These are phyloP conservation scores for Aspergillus terreus DNA, from an alignment of 2,329 filamentous ascomycete genomes.

Conservation along the genomic window DNA sequence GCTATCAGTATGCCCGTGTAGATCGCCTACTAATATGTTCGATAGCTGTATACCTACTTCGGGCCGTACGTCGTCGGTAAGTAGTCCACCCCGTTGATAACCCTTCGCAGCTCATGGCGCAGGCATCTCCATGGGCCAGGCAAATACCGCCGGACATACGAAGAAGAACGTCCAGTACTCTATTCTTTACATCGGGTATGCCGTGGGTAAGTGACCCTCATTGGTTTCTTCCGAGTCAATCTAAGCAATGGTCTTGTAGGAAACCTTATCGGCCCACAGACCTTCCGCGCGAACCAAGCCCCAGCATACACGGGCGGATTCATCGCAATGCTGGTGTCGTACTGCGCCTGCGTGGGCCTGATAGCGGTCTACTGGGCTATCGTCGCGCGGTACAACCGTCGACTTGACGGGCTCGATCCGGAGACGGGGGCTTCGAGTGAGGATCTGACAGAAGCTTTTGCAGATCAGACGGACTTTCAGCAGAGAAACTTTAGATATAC, in stretches of 20 bases:
- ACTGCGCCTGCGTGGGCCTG: slow-evolving; percentile 31
- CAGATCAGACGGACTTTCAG: slow-evolving; percentile 24
- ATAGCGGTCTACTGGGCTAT: slow-evolving; percentile 30
- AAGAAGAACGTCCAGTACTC: slow-evolving; percentile 41
- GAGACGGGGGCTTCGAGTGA: slow-evolving; percentile 1
- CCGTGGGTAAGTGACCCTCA: slow-evolving; percentile 16
- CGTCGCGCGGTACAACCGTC: slow-evolving; percentile 15
- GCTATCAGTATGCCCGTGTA: background rate
- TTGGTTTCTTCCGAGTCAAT: too few species aligned
- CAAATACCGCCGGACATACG: slow-evolving; percentile 36
- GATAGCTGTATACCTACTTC: slow-evolving; percentile 38
- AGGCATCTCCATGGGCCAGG: slow-evolving; percentile 25
- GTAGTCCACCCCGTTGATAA: background rate
- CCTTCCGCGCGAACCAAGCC: slow-evolving; percentile 37
- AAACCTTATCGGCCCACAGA: slow-evolving; percentile 43
- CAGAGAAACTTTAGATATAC: slow-evolving; percentile 23
- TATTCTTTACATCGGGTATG: slow-evolving; percentile 39
- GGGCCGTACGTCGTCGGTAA: slow-evolving; percentile 28
- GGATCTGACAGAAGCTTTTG: slow-evolving; percentile 13
- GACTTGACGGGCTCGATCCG: slow-evolving; percentile 4
- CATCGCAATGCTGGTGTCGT: slow-evolving; percentile 34
- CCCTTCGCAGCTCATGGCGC: background rate
- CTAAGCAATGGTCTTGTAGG: slow-evolving; percentile 8
- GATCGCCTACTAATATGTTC: background rate
- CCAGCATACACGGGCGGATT: slow-evolving; percentile 38